Evolutionary conservation across 1,284 basidiomycete genomes (phyloP), one percentile per base, ranked within the genome.

Genomic region (Ceratobasidium sp.): DNA sequence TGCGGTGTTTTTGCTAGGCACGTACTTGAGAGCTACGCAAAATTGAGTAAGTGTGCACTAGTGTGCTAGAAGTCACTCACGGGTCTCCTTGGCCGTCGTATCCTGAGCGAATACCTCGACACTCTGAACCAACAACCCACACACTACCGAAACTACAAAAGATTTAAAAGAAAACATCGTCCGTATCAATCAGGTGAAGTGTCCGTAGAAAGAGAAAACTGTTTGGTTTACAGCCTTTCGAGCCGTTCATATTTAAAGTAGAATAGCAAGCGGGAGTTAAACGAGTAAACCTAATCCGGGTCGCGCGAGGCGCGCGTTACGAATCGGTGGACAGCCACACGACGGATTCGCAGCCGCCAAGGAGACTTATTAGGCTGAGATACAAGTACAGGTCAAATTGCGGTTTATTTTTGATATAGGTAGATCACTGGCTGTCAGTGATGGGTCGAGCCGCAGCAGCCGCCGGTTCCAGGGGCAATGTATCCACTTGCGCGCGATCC

Each of bases 21-120:
- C 56, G 20, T 68, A 68, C 38, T 55, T 35, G 25, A 55, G 65
- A 34, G 53, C 65, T 68, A 42, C 4, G 20, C 4, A 53, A 17
- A 17, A 8, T n/a, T 50, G 3, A 50, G 13, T 20, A 50, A 8
- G 7, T 27, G 6, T 7, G 29, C 22, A 7, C 29, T 50, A 50
- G 25, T 50, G 22, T 25, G 22, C 12, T 12, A 25, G 13, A 50
- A 47, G 10, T 22, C 15, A 50, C 47, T 50, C 22, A 50, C 47
- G 47, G 25, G 22, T 22, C 47, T 50, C 47, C 22, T 50, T 50
- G 22, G 8, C 13, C 6, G 25, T 29, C 6, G 47, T 27, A 27
- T 50, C 17, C 22, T 50, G 47, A 25, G 47, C 47, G 6, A 50
- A 29, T 50, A 50, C 47, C 10, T 25, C 22, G 13, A 15, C 6